Percentiles rank a stretch among this genome's conserved stretches.
phyloP scores from a whole-genome alignment of 2,329 filamentous ascomycete genomes.

The Triangularia setosa region DNA sequence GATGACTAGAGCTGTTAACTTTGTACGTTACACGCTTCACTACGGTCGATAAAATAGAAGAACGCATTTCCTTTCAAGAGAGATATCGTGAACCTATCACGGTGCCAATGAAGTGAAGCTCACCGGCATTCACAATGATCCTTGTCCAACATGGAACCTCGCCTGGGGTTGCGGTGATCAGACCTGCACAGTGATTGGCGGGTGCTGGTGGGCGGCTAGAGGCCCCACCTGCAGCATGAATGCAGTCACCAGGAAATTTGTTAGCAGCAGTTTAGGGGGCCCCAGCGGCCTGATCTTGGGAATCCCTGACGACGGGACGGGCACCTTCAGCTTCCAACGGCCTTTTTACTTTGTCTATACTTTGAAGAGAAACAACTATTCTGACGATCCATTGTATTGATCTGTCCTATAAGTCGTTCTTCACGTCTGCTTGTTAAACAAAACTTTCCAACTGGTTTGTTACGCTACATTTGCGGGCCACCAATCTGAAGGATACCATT shows the following conservation, averaged over 20 bases:
- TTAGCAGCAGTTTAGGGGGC: constrained; percentile 2
- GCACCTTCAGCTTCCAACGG: background rate
- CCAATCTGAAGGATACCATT: background rate
- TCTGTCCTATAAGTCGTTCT: constrained; percentile 3
- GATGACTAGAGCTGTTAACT: constrained; percentile 13
- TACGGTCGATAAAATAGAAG: background rate
- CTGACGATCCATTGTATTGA: constrained; percentile 4
- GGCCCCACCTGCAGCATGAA: constrained; percentile 4
- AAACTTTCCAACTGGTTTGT: background rate
- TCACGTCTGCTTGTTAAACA: background rate
- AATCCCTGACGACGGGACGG: background rate
- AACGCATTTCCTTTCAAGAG: background rate
- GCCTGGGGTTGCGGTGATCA: background rate
- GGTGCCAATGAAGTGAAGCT: background rate
- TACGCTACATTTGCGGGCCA: background rate
- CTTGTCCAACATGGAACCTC: background rate
- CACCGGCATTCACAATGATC: background rate
- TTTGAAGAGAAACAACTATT: background rate
- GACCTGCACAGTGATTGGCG: constrained; percentile 2
- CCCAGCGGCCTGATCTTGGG: background rate
- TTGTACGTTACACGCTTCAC: background rate
- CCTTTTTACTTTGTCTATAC: background rate
- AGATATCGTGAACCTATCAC: background rate
- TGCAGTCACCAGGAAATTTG: background rate
- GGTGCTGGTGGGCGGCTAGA: background rate